Percentiles rank a stretch among this genome's conserved stretches.
Evolutionary conservation across 192 early-diverging fungal species (phyloP).

Genomic region (Ambispora gerdemannii): DNA sequence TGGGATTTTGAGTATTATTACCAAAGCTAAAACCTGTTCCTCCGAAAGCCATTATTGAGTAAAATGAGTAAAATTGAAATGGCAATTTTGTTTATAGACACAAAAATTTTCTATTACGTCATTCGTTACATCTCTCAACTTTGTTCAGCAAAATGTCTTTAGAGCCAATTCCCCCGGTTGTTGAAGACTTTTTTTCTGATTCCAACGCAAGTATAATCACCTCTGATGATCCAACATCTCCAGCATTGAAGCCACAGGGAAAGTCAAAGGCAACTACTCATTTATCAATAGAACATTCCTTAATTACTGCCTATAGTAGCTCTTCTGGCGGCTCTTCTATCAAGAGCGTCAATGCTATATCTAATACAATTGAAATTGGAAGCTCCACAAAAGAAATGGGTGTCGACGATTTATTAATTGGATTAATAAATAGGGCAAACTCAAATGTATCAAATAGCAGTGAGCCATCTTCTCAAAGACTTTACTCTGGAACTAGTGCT

Average conservation of each 20-base stretch:
- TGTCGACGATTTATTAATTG: slow-evolving; percentile 15
- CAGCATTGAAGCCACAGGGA: slow-evolving; percentile 11
- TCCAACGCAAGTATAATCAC: slow-evolving; percentile 6
- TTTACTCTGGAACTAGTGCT: neutral
- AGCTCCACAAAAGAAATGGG: slow-evolving; percentile 4
- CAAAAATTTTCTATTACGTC: too few species aligned
- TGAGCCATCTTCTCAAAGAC: neutral
- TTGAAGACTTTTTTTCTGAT: slow-evolving; percentile 28
- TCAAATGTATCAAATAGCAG: neutral
- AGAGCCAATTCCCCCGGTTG: slow-evolving; percentile 21
- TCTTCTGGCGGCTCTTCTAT: slow-evolving; percentile 22
- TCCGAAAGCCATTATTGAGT: too few species aligned
- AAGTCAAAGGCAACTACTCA: slow-evolving; percentile 28
- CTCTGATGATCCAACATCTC: slow-evolving; percentile 18
- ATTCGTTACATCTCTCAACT: too few species aligned
- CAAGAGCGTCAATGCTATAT: slow-evolving; percentile 23
- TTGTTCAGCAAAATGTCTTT: too few species aligned
- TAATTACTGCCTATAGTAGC: neutral
- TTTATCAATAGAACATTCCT: slow-evolving; percentile 14
- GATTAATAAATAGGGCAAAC: slow-evolving; percentile 19
- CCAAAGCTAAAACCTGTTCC: too few species aligned
- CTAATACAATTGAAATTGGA: slow-evolving; percentile 19
- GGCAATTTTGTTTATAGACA: too few species aligned
- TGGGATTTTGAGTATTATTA: too few species aligned
- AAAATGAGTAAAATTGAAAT: too few species aligned